A percentile compares a stretch with the other conserved stretches of the same genome.
phyloP scores from a whole-genome alignment of 495 filamentous ascomycete genomes.

The Talaromyces stipitatus region DNA sequence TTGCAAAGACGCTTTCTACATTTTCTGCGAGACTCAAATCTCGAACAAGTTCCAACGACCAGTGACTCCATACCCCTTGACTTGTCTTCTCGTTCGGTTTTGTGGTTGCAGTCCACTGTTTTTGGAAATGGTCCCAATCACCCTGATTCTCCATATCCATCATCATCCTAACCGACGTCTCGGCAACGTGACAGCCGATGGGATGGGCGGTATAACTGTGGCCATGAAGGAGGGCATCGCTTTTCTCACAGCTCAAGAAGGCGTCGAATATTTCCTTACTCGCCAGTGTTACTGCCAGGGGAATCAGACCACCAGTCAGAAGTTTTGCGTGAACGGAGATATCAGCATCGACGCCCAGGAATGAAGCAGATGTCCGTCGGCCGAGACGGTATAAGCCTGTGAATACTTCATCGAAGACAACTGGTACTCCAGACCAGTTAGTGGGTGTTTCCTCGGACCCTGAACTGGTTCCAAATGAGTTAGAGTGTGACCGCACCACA shows the following conservation, averaged over 20 bases:
- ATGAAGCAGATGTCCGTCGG: slow-evolving; percentile 53
- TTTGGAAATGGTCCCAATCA: slow-evolving; percentile 39
- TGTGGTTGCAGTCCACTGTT: slow-evolving; percentile 26
- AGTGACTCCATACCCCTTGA: slow-evolving; percentile 55
- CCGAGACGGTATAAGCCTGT: slow-evolving; percentile 74
- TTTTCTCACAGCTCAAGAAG: slow-evolving; percentile 59
- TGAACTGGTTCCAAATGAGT: slow-evolving; percentile 33
- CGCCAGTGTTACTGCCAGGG: slow-evolving; percentile 61
- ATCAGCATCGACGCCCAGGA: slow-evolving; percentile 58
- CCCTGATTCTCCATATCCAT: slow-evolving; percentile 43
- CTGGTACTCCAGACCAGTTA: slow-evolving; percentile 61
- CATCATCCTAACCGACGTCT: slow-evolving; percentile 49
- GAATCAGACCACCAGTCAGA: slow-evolving; percentile 68
- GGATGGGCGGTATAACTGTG: slow-evolving; percentile 79
- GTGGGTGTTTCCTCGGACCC: slow-evolving; percentile 11
- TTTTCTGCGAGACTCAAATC: slow-evolving; percentile 42
- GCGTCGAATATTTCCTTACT: slow-evolving; percentile 64
- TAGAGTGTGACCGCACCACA: slow-evolving; percentile 48
- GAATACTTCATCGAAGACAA: slow-evolving; percentile 78
- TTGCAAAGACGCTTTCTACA: slow-evolving; percentile 58
- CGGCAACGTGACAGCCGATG: slow-evolving; percentile 65
- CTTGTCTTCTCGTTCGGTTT: slow-evolving; percentile 4
- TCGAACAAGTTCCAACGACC: slow-evolving; percentile 49
- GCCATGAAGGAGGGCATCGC: slow-evolving; percentile 66
- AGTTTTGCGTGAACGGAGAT: slow-evolving; percentile 73